Evolutionary conservation across 2,329 filamentous ascomycete genomes (phyloP).

Genomic region (Lecanosticta acicola): DNA sequence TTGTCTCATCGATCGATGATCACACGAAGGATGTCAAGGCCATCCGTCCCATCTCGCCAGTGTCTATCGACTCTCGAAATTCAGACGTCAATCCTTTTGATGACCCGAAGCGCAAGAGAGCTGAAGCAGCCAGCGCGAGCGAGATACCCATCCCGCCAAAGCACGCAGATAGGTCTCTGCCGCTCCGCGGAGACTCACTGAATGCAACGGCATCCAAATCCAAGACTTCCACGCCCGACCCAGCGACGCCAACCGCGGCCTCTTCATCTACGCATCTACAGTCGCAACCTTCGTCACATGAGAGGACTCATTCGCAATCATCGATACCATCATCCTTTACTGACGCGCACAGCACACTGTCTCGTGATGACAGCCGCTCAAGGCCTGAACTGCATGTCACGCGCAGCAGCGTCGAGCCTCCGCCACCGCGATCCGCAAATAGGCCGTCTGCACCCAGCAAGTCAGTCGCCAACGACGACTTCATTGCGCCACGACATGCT

Average conservation of each 20-base stretch:
- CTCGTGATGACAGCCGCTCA: slow-evolving; percentile 23
- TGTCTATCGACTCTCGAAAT: slow-evolving; percentile 35
- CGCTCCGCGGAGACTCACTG: slow-evolving; percentile 58
- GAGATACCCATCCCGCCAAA: slow-evolving; percentile 35
- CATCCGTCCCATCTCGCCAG: slow-evolving; percentile 33
- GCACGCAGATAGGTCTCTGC: slow-evolving; percentile 37
- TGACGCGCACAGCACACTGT: slow-evolving; percentile 31
- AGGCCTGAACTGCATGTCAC: slow-evolving; percentile 19
- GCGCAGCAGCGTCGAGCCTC: slow-evolving; percentile 39
- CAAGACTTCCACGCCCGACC: slow-evolving; percentile 27
- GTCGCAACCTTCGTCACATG: slow-evolving; percentile 24
- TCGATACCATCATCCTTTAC: slow-evolving; percentile 33
- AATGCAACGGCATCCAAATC: slow-evolving; percentile 32
- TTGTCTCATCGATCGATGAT: slow-evolving; percentile 35
- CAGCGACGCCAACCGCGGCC: slow-evolving; percentile 39
- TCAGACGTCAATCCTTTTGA: slow-evolving; percentile 37
- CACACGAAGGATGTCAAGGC: slow-evolving; percentile 28
- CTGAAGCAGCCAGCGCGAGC: slow-evolving; percentile 10
- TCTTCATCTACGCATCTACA: slow-evolving; percentile 16
- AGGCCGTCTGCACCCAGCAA: slow-evolving; percentile 41
- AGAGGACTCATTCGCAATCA: slow-evolving; percentile 37
- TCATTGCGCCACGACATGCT: slow-evolving; percentile 44
- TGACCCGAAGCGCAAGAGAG: slow-evolving; percentile 34
- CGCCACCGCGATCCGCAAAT: slow-evolving; percentile 44
- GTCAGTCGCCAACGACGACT: slow-evolving; percentile 36